Evolutionary conservation across 495 filamentous ascomycete species (phyloP).

Genomic region (Terfezia boudieri): DNA sequence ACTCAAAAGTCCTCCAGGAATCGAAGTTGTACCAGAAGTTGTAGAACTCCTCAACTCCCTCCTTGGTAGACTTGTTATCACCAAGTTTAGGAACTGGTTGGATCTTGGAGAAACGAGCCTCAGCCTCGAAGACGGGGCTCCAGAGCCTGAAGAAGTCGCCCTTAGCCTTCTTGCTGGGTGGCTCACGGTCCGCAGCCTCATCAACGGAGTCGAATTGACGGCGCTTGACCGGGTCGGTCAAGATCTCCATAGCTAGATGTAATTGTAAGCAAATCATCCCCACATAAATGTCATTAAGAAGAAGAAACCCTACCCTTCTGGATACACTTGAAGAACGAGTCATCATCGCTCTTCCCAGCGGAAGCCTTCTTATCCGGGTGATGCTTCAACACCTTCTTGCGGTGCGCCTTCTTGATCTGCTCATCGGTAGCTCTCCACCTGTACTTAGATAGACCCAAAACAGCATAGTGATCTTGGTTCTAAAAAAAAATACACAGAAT

Average conservation of each 20-base stretch:
- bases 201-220: conserved; percentile 94
- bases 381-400: conserved; percentile 97
- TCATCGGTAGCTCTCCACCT: conserved; percentile 81
- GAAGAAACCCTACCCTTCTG: conserved; percentile 41
- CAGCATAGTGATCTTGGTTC: conserved; percentile 94
- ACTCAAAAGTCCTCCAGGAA: conserved; percentile 93
- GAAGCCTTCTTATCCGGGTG: conserved; percentile 94
- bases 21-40: conserved; percentile 99
- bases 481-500: conserved; percentile 21
- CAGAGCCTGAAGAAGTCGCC: conserved; percentile 90
- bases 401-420: conserved; percentile 94
- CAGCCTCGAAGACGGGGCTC: conserved; percentile 63
- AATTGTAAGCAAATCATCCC: neutral
- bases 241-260: conserved; percentile 47
- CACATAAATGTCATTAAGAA: neutral
- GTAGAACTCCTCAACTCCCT: conserved; percentile 86
- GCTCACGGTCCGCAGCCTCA: conserved; percentile 73
- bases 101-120: conserved; percentile 74
- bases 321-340: conserved; percentile 99
- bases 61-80: conserved; percentile 61
- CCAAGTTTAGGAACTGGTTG: conserved; percentile 73
- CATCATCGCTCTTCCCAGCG: conserved; percentile 58
- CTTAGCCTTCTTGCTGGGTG: conserved; percentile 76
- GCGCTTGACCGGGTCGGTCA: conserved; percentile 75
- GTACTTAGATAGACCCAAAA: conserved; percentile 81